Conservation (phyloP, 305 asterid genomes). For the Coffea humblotiana region DNA sequence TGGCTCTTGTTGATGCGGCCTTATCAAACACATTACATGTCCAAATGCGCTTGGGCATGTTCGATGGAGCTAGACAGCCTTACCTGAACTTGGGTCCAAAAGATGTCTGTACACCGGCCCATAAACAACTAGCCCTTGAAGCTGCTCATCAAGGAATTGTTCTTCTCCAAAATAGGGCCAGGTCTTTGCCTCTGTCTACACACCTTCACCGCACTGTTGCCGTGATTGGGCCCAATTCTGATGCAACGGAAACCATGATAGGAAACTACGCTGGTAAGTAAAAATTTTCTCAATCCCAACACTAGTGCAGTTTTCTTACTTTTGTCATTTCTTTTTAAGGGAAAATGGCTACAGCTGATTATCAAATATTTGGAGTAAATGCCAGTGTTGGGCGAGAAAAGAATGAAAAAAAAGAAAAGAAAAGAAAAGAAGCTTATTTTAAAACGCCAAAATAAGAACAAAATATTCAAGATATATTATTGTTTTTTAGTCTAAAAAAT, state of each 20-base stretch:
- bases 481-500: background rate
- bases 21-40: conserved; percentile 54
- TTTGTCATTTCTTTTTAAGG: no score
- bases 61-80: conserved; percentile 50
- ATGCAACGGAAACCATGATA: conserved; percentile 49
- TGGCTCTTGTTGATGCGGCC: conserved; percentile 61
- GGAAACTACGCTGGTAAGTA: conserved; percentile 88
- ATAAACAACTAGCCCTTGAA: conserved; percentile 73
- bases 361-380: background rate
- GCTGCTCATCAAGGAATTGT: conserved; percentile 97
- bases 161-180: conserved; percentile 59
- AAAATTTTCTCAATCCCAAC: no score
- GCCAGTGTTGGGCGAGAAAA: no score
- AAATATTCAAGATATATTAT: no score
- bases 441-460: no score
- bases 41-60: conserved; percentile 87
- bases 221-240: conserved; percentile 34
- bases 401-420: no score
- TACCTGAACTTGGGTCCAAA: conserved; percentile 64
- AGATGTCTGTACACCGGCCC: conserved; percentile 76
- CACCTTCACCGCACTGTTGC: conserved; percentile 42
- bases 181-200: conserved; percentile 46
- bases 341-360: no score
- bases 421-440: no score
- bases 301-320: no score